Conservation (phyloP, 2,329 filamentous ascomycete genomes). For the Ceratocystis cacaofunesta region DNA sequence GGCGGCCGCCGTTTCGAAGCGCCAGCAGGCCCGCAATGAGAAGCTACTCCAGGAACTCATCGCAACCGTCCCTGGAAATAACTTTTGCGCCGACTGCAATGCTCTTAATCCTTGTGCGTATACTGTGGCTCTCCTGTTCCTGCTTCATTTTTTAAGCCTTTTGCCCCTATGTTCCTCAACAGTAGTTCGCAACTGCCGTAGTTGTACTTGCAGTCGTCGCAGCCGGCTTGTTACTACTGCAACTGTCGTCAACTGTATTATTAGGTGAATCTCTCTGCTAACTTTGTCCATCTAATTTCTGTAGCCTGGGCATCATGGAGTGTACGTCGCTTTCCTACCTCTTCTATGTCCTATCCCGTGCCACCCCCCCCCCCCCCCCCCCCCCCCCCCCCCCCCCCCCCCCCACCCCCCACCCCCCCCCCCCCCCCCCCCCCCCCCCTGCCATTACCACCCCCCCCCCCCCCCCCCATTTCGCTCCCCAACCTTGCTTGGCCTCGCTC, state of each 20-base stretch:
- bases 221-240: not conserved
- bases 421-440: no score
- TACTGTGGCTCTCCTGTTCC: constrained; percentile 10
- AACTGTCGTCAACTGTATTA: not conserved
- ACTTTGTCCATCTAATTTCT: constrained; percentile 14
- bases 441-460: no score
- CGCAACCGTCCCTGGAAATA: constrained; percentile 70
- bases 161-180: not conserved
- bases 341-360: not conserved
- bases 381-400: not conserved
- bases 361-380: no score
- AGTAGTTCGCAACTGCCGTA: not conserved
- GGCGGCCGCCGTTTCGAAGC: constrained; percentile 40
- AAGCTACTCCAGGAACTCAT: constrained; percentile 80
- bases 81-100: constrained; percentile 83
- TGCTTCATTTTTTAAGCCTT: not conserved
- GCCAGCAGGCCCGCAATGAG: constrained; percentile 95
- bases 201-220: not conserved
- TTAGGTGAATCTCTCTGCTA: constrained; percentile 17
- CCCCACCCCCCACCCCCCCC: not conserved
- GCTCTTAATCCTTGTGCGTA: constrained; percentile 75
- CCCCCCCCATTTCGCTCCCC: not conserved
- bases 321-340: constrained; percentile 38
- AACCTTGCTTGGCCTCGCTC: not conserved
- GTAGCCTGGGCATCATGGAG: constrained; percentile 94